Conservation (phyloP, 2,329 filamentous ascomycete species). For the Macrophomina phaseolina region DNA sequence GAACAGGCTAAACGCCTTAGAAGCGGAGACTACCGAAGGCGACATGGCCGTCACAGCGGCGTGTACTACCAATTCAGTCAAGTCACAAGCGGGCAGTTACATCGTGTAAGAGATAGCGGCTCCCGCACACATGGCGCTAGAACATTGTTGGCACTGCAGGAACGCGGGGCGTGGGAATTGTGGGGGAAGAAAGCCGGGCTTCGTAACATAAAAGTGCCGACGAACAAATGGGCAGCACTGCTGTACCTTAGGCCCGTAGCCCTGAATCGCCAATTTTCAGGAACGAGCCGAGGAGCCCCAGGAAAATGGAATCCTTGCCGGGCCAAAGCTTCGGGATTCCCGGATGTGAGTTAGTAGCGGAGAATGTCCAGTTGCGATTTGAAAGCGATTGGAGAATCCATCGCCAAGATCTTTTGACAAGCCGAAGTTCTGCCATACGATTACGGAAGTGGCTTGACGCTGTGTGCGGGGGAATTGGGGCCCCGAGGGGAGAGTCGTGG, state of each 20-base stretch:
- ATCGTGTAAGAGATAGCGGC: not conserved
- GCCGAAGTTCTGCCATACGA: not conserved
- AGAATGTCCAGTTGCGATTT: too few species aligned
- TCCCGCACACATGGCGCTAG: conserved; percentile 10
- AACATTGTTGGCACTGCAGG: not conserved
- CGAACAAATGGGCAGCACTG: not conserved
- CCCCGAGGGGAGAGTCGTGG: not conserved
- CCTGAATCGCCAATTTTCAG: not conserved
- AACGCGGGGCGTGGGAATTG: conserved; percentile 5
- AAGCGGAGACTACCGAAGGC: not conserved
- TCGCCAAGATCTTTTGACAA: not conserved
- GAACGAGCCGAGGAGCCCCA: not conserved
- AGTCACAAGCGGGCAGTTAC: conserved; percentile 4
- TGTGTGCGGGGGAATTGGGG: conserved; percentile 11
- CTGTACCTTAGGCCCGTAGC: not conserved
- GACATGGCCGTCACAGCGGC: conserved; percentile 1
- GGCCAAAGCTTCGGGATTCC: not conserved
- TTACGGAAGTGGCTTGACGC: conserved; percentile 4
- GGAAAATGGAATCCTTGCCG: not conserved
- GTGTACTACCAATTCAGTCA: conserved; percentile 1
- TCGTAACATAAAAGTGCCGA: conserved; percentile 9
- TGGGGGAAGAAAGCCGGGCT: not conserved
- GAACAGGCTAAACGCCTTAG: not conserved
- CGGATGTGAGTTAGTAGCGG: not conserved
- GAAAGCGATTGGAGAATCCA: too few species aligned